These are phyloP conservation scores for Elaeis oleifera DNA, from an alignment of 202 grass and related monocot genomes.

Conservation along the genomic window DNA sequence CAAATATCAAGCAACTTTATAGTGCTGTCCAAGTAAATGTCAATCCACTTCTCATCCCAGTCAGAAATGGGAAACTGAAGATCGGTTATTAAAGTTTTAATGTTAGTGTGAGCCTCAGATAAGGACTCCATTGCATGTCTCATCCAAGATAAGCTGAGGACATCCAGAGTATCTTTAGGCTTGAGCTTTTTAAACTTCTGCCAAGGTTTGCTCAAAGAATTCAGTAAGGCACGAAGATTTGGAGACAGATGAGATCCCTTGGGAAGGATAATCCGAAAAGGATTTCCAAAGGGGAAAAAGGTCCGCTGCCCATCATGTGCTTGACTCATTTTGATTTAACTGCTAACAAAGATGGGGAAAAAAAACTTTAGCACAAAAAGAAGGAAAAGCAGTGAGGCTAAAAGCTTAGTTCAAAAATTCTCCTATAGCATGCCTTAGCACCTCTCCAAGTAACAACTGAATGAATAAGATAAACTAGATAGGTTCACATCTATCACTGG, in stretches of 20 bases:
- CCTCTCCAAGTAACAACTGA: no score
- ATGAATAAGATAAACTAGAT: no score
- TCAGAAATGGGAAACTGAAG: slow-evolving; percentile 65
- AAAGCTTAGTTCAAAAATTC: no score
- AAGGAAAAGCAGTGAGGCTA: neutral
- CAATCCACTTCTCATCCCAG: slow-evolving; percentile 88
- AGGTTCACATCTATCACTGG: no score
- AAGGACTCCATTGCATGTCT: slow-evolving; percentile 48
- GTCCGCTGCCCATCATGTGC: slow-evolving; percentile 39
- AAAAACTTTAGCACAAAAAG: neutral
- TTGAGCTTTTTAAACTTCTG: slow-evolving; percentile 57
- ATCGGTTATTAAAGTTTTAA: slow-evolving; percentile 55
- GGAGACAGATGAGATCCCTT: slow-evolving; percentile 37
- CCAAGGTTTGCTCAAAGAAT: slow-evolving; percentile 46
- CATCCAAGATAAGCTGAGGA: slow-evolving; percentile 70
- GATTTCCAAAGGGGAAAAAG: slow-evolving; percentile 62
- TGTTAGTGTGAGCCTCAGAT: slow-evolving; percentile 33
- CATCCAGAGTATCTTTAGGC: slow-evolving; percentile 34
- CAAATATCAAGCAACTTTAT: slow-evolving; percentile 82
- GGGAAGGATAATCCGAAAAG: slow-evolving; percentile 48
- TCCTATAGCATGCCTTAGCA: no score
- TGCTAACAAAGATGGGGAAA: slow-evolving; percentile 8
- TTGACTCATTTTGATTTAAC: slow-evolving; percentile 53
- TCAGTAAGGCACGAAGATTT: slow-evolving; percentile 37
- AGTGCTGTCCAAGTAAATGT: slow-evolving; percentile 71